Percentiles rank a stretch among this genome's conserved stretches.
phyloP scores from a whole-genome alignment of 345 rosid species.

The Aquilaria yunnanensis region DNA sequence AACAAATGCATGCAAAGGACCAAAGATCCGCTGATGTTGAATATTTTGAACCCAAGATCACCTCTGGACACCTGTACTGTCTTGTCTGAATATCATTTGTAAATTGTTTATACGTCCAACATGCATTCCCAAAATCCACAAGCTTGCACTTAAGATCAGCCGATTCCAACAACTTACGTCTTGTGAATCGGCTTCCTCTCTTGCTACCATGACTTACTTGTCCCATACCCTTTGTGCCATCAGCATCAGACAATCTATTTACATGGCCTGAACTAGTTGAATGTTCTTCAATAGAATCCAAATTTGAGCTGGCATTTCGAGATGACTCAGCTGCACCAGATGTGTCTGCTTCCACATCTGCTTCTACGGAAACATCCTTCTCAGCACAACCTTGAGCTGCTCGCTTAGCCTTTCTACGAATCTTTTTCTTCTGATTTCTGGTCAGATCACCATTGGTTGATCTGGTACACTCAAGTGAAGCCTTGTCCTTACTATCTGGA shows the following conservation, averaged over 20 bases:
- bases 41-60: constrained; percentile 69
- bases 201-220: constrained; percentile 28
- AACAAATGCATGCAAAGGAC: constrained; percentile 78
- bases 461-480: constrained; percentile 19
- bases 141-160: constrained; percentile 56
- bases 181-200: constrained; percentile 41
- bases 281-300: constrained; percentile 27
- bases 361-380: constrained; percentile 34
- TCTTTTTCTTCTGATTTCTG: constrained; percentile 57
- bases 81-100: constrained; percentile 74
- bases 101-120: constrained; percentile 80
- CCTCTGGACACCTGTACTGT: constrained; percentile 75
- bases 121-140: constrained; percentile 78
- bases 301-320: constrained; percentile 17
- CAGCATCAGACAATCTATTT: constrained; percentile 30
- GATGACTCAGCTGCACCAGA: constrained; percentile 28
- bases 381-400: constrained; percentile 49
- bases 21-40: constrained; percentile 75
- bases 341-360: constrained; percentile 29
- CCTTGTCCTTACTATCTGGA: constrained; percentile 38
- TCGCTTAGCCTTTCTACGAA: constrained; percentile 49
- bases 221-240: constrained; percentile 26
- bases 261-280: constrained; percentile 25
- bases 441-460: constrained; percentile 42
- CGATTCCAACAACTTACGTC: constrained; percentile 42